Base-by-base conservation (phyloP, 495 filamentous ascomycete genomes). In the Aspergillus avenaceus region DNA sequence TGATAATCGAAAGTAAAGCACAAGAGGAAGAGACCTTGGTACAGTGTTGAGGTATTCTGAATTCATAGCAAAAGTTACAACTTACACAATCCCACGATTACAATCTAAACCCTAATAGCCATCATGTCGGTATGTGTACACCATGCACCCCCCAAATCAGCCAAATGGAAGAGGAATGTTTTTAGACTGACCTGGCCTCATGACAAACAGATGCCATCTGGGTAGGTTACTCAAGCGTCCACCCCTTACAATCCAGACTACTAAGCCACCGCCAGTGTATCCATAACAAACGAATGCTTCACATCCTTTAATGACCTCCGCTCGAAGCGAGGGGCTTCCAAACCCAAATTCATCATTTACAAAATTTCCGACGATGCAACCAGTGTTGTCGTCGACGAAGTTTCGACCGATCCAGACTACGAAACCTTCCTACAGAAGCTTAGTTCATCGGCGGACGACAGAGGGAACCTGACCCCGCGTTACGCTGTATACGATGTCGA, bases 401-500 rank as follows among this genome's bases (percentile, higher is more conserved):
- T 80, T 50, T 80, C 81, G 34, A 73, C 75, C 28, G 68, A 72
- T 25, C 66, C 71, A 48, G 70, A 79, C 54, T 87, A 81, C 72
- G 82, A 86, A 7, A 59, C 51, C 38, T 90, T 91, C 72, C 80
- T 82, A 47, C 67, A 85, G 59, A 86, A 84, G 77, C 78, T 91
- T 27, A 55, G 85, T 51, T 80, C 78, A 49, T 83, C 85, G 34
- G 74, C 75, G 48, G 64, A 75, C 44, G 78, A 81, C 62, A 83
- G 86, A 62, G 86, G 87, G 37, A 69, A 62, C 38, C 68, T 66
- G 13, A 70, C 67, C 13, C 86, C 86, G 58, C 78, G 90, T 65
- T 95, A 91, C 57, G 90, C 88, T 32, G 80, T 92, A 55, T 95
- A 87, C 66, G 90, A 86, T 56, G 82, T 95, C 58, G 78, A 86